A percentile compares a stretch with the other conserved stretches of the same genome.
phyloP scores from a whole-genome alignment of 345 rosid species.

The Melaleuca quinquenervia region DNA sequence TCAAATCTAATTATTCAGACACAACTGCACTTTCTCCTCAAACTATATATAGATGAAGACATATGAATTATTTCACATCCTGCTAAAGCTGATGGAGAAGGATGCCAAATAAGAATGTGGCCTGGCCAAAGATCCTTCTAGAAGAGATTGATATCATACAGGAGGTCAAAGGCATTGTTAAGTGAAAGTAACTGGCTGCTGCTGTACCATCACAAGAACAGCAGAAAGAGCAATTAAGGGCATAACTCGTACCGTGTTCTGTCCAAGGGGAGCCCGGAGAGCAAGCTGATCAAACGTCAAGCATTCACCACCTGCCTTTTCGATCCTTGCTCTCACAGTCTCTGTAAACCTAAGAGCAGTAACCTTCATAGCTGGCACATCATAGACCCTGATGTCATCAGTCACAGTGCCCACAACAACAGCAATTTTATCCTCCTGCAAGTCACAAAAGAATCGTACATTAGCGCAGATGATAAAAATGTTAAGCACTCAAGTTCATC shows the following conservation, averaged over 20 bases:
- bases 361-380: constrained; percentile 73
- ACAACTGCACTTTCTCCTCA: background rate
- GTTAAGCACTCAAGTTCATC: background rate
- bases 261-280: constrained; percentile 88
- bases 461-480: background rate
- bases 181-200: background rate
- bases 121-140: background rate
- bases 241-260: constrained; percentile 65
- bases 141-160: background rate
- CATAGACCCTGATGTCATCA: constrained; percentile 78
- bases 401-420: constrained; percentile 89
- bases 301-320: constrained; percentile 98
- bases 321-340: constrained; percentile 86
- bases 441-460: background rate
- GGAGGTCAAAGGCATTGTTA: background rate
- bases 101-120: background rate
- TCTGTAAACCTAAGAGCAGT: constrained; percentile 89
- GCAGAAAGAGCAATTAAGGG: background rate
- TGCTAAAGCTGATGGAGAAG: background rate
- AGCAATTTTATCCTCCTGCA: constrained; percentile 68
- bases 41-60: background rate
- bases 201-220: background rate
- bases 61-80: background rate
- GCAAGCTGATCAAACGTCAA: constrained; percentile 94
- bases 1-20: background rate